Conservation (phyloP, 2,329 filamentous ascomycete species). For the Epichloe amarillans region DNA sequence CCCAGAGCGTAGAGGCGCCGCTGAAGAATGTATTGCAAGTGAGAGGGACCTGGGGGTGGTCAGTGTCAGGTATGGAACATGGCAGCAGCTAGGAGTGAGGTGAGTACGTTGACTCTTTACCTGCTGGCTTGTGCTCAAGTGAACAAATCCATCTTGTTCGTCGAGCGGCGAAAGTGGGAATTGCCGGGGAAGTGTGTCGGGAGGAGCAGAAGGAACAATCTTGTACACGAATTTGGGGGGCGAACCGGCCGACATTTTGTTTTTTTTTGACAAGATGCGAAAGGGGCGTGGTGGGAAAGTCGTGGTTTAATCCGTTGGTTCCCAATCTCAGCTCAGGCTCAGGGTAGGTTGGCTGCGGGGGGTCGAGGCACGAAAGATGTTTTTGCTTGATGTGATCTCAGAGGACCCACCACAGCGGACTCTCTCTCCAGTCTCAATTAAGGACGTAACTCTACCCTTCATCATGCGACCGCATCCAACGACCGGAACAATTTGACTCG, state of each 20-base stretch:
- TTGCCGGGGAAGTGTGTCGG: conserved; percentile 36
- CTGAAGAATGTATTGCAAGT: conserved; percentile 33
- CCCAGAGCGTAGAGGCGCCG: conserved; percentile 26
- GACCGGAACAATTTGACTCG: too few relatives aligned
- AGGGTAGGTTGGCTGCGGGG: not conserved
- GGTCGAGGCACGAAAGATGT: not conserved
- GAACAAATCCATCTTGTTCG: conserved; percentile 46
- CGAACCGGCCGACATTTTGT: conserved; percentile 9
- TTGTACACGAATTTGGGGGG: conserved; percentile 40
- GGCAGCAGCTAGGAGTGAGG: too few relatives aligned
- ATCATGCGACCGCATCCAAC: too few relatives aligned
- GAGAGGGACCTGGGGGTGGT: conserved; percentile 24
- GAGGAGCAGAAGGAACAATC: conserved; percentile 40
- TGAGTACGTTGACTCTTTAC: conserved; percentile 17
- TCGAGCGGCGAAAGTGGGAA: conserved; percentile 48
- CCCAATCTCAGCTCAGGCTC: not conserved
- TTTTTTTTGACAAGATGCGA: not conserved
- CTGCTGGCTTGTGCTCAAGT: conserved; percentile 44
- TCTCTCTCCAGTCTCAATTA: too few relatives aligned
- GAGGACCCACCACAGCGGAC: not conserved
- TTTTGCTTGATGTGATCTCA: too few relatives aligned
- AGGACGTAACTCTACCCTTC: too few relatives aligned
- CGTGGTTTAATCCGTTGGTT: not conserved
- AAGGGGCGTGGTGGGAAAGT: not conserved
- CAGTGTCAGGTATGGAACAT: not conserved